phyloP scores from a whole-genome alignment of 2,329 filamentous ascomycete species.

The Ilyonectria robusta region DNA sequence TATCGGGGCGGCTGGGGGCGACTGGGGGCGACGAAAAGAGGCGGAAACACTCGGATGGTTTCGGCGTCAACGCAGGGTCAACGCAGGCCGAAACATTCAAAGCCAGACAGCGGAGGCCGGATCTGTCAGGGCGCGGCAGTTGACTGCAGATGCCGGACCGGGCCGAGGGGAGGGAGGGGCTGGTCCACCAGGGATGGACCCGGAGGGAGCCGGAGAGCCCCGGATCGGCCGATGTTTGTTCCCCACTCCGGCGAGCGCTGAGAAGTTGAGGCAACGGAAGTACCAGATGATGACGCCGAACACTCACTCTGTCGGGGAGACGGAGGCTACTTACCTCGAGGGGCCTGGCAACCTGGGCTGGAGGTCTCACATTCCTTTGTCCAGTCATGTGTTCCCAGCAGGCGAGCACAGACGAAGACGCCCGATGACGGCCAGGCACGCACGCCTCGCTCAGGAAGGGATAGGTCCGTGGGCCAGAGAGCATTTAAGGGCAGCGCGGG shows the following conservation, averaged over 20 bases:
- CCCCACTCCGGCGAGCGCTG: conserved; percentile 24
- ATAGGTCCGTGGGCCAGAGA: neutral
- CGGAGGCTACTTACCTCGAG: neutral
- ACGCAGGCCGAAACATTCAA: conserved; percentile 5
- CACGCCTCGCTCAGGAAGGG: neutral
- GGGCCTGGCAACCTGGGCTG: neutral
- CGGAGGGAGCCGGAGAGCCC: conserved; percentile 32
- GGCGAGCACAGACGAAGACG: conserved; percentile 2
- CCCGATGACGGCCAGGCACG: conserved; percentile 18
- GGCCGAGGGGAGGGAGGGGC: conserved; percentile 33
- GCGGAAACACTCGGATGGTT: neutral
- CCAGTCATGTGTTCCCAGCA: conserved; percentile 14
- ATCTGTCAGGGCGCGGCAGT: conserved; percentile 13
- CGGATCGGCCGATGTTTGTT: conserved; percentile 30
- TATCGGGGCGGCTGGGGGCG: neutral
- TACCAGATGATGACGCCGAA: neutral
- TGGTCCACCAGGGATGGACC: conserved; percentile 34
- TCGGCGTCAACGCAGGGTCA: neutral
- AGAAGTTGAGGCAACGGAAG: neutral
- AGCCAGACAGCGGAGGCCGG: conserved; percentile 1
- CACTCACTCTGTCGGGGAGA: neutral
- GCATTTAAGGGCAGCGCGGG: neutral
- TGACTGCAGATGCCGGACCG: conserved; percentile 41
- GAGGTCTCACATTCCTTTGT: conserved; percentile 6
- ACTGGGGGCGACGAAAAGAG: neutral